Base-by-base conservation (phyloP, 768 basidiomycete species). In the Lactarius akahatsu region DNA sequence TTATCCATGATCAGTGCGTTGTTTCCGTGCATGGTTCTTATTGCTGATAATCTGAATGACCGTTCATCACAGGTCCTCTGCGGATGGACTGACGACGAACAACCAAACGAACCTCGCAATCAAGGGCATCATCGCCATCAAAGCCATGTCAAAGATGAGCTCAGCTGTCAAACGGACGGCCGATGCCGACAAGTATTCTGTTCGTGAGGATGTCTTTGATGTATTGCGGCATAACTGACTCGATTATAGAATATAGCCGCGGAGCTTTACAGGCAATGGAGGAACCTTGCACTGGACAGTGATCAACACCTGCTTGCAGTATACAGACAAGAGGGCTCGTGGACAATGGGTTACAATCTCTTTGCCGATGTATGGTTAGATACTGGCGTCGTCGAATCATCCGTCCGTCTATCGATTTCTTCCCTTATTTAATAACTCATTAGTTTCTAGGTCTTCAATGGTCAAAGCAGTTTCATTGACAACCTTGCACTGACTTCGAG, bases 381-480 rank as follows among this genome's bases (percentile, higher is more conserved):
- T 3, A 52, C 50, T 15, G 6, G 26, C 11, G 13, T 52, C 23
- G 26, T 52, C 50, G 50, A 52, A 52, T 28, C 50, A 15, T 52
- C 50, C 13, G 50, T 52, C 13, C 13, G 38, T 40, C 38, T 40
- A 40, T 40, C 38, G 38, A 40, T 40, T 40, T 40, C 0, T 40
- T 16, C 38, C 11, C 38, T 16, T 40, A 15, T 38, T 40, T 40
- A 15, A 40, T 38, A 13, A 38, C 36, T 38, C 38, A 26, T 15
- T 11, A 1, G 11, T 26, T 6, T 16, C 26, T 10, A 52, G 50
- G 26, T 89, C 60, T 88, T 81, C 74, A 79, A 78, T 2, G 87
- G 86, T 20, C 69, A 78, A 4, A 85, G 88, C 63, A 82, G 80
- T 59, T 72, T 83, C 36, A 64, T 87, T 57, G 86, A 86, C 72